These are phyloP conservation scores for Dioszegia crocea DNA, from an alignment of 768 basidiomycete species.

Conservation along the genomic window DNA sequence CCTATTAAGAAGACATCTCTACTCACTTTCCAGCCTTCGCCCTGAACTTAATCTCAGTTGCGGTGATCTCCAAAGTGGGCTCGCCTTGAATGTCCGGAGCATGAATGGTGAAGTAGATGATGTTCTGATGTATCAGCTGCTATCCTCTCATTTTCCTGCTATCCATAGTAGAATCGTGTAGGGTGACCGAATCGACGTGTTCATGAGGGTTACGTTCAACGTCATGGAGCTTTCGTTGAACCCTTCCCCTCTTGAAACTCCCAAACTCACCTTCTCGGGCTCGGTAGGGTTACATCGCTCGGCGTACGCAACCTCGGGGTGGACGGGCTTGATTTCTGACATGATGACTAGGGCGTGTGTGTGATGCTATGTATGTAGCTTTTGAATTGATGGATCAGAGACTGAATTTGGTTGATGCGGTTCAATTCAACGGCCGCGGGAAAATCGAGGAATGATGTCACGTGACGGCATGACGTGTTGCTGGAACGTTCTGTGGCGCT, in stretches of 20 bases:
- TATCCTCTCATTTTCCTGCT: too few species aligned
- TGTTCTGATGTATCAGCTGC: constrained; percentile 59
- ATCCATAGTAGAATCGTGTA: too few species aligned
- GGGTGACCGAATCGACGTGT: too few species aligned
- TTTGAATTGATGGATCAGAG: neutral
- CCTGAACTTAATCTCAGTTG: constrained; percentile 49
- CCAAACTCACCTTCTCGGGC: constrained; percentile 63
- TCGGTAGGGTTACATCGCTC: constrained; percentile 72
- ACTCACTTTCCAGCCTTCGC: constrained; percentile 50
- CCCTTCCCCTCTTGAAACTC: too few species aligned
- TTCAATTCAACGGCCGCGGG: neutral
- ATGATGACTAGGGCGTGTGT: constrained; percentile 19
- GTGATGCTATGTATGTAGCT: neutral
- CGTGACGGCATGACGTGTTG: constrained; percentile 1
- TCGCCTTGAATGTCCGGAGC: constrained; percentile 47
- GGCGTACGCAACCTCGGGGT: constrained; percentile 92
- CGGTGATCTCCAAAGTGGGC: constrained; percentile 46
- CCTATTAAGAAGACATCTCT: neutral
- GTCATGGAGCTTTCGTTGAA: too few species aligned
- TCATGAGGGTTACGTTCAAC: too few species aligned
- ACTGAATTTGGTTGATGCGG: neutral
- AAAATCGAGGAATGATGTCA: constrained; percentile 1
- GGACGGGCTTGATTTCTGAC: constrained; percentile 44
- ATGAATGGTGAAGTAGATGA: constrained; percentile 68
- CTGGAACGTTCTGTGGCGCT: constrained; percentile 7